phyloP scores from a whole-genome alignment of 305 asterid species.

The Solanum chacoense region DNA sequence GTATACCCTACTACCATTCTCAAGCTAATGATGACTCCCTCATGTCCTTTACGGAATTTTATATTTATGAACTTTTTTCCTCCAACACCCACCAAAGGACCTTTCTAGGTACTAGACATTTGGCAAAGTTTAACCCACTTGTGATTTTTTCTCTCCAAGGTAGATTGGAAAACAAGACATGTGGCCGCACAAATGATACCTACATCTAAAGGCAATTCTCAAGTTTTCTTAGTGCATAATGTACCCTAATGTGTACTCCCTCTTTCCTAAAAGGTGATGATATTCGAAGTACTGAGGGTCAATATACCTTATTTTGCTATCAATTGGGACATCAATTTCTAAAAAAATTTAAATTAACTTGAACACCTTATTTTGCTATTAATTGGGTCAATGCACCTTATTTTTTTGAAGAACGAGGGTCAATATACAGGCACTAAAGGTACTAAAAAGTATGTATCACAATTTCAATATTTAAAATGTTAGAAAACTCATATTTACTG shows the following conservation, averaged over 20 bases:
- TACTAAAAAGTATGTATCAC: background rate
- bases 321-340: background rate
- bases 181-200: background rate
- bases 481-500: background rate
- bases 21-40: background rate
- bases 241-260: background rate
- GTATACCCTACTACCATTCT: background rate
- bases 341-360: background rate
- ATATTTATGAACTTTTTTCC: background rate
- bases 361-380: background rate
- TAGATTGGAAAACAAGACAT: background rate
- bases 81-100: background rate
- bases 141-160: background rate
- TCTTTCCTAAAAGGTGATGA: background rate
- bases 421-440: background rate
- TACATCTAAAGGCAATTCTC: background rate
- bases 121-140: background rate
- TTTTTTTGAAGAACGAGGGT: background rate
- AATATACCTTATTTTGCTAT: background rate
- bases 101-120: background rate
- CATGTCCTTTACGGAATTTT: background rate
- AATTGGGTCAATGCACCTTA: background rate
- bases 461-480: background rate
- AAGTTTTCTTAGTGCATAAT: background rate
- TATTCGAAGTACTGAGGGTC: background rate